A percentile compares a stretch with the other conserved stretches of the same genome.
These are phyloP conservation scores for Hordeum marinum DNA, from an alignment of 176 grass and related monocot genomes.

Conservation along the genomic window DNA sequence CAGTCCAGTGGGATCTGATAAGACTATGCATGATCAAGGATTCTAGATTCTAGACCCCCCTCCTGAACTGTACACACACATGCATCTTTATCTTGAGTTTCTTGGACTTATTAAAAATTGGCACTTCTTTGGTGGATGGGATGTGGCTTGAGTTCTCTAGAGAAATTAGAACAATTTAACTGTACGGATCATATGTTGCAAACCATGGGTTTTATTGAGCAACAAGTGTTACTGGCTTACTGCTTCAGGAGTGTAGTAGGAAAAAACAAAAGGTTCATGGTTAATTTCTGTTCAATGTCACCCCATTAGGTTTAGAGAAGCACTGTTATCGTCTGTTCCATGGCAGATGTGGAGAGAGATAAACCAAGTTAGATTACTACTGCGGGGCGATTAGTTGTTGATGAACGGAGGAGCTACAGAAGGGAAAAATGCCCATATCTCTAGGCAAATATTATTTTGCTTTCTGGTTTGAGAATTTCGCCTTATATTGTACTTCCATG, in stretches of 20 bases:
- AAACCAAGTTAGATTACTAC: neutral
- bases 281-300: neutral
- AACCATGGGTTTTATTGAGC: neutral
- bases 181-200: neutral
- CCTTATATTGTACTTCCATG: conserved; percentile 5
- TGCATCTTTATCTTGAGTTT: neutral
- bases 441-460: conserved; percentile 15
- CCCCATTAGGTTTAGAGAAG: conserved; percentile 17
- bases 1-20: neutral
- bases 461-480: neutral
- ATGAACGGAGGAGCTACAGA: conserved; percentile 5
- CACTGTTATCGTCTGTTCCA: neutral
- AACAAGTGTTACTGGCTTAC: neutral
- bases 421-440: neutral
- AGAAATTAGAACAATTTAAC: neutral
- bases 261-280: conserved; percentile 4
- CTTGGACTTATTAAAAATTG: conserved; percentile 4
- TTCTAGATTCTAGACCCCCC: neutral
- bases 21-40: neutral
- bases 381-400: neutral
- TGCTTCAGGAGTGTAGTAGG: conserved; percentile 5
- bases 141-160: neutral
- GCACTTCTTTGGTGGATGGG: conserved; percentile 8
- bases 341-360: neutral
- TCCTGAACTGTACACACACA: conserved; percentile 5